Evolutionary conservation across 345 rosid genomes (phyloP), one percentile per base, ranked within the genome.

Genomic region (Eutrema heterophyllum): DNA sequence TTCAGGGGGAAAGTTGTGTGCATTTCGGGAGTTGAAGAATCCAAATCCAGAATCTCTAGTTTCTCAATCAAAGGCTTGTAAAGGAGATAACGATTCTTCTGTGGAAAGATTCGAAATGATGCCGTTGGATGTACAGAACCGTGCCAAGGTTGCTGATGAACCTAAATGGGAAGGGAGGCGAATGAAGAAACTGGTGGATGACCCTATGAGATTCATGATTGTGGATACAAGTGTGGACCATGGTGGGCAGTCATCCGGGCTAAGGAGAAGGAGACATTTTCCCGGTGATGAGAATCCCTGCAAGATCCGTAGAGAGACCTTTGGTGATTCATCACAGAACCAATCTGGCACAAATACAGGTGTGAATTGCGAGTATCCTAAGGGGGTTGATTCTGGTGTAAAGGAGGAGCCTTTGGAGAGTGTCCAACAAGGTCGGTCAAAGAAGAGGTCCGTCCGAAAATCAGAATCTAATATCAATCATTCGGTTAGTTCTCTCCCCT

Each of bases 211-310:
- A 55, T 84, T 85, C 62, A 79, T 82, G 71, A 67, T 89, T 50
- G 84, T 89, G 57, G 90, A 86, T 69, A 84, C 89, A 44, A 89
- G 95, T 80, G 46, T 76, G 58, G 52, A 74, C 3, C 56, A 64
- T 54, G 73, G 74, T 61, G 85, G 69, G 59, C 82, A 71, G 58
- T 14, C 79, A 18, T 78, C 68, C 3, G 74, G 54, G 61, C 58
- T 78, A 29, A 82, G 80, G 66, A 76, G 82, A 69, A 57, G 70
- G 69, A 80, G 83, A 70, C 77, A 58, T 74, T 74, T 70, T 35
- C 83, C 86, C 0, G 33, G 26, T 73, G 72, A 49, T 13, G 59
- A 53, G 54, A 55, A n/a, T 68, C 41, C 9, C 26, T 53, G 51
- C 51, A 68, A 41, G 53, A 30, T 41, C 67, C 18, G 38, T 43